Evolutionary conservation across 805 yeast species (phyloP).

Genomic region (Wickerhamiella kurtzmanii): DNA sequence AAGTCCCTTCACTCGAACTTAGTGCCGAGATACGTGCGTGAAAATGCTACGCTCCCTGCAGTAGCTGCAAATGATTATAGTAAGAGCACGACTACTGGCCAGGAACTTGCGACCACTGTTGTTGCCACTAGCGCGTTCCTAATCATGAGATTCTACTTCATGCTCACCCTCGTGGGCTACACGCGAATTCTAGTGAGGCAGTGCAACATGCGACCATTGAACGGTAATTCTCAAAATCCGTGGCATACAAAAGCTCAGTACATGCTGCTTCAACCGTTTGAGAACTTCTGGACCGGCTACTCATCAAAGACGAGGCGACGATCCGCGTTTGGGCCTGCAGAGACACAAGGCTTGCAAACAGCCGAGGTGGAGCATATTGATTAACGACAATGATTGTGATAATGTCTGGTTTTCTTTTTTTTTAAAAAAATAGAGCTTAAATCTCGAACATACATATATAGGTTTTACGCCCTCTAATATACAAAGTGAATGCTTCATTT

Average conservation of each 20-base stretch:
- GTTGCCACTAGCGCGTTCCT: conserved; percentile 36
- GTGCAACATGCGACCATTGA: conserved; percentile 25
- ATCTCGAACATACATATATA: not conserved
- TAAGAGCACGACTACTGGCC: conserved; percentile 21
- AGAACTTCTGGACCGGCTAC: conserved; percentile 26
- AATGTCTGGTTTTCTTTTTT: no score
- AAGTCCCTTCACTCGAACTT: not conserved
- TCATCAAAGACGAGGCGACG: conserved; percentile 7
- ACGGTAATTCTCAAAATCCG: conserved; percentile 25
- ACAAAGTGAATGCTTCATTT: not conserved
- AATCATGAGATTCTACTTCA: conserved; percentile 39
- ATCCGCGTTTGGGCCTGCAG: conserved; percentile 16
- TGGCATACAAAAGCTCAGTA: conserved; percentile 22
- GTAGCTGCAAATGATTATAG: conserved; percentile 7
- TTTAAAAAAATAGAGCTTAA: not conserved
- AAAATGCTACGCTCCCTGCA: conserved; percentile 4
- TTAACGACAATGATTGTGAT: no score
- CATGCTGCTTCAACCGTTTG: conserved; percentile 20
- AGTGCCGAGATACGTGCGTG: conserved; percentile 1
- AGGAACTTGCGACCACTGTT: conserved; percentile 32
- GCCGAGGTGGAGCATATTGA: not conserved
- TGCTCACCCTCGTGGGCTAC: conserved; percentile 41
- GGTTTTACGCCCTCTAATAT: not conserved
- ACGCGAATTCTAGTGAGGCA: conserved; percentile 39
- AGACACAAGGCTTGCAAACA: conserved; percentile 8